These are phyloP conservation scores for Xylariaceae sp. DNA, from an alignment of 2,329 filamentous ascomycete genomes.

Conservation along the genomic window DNA sequence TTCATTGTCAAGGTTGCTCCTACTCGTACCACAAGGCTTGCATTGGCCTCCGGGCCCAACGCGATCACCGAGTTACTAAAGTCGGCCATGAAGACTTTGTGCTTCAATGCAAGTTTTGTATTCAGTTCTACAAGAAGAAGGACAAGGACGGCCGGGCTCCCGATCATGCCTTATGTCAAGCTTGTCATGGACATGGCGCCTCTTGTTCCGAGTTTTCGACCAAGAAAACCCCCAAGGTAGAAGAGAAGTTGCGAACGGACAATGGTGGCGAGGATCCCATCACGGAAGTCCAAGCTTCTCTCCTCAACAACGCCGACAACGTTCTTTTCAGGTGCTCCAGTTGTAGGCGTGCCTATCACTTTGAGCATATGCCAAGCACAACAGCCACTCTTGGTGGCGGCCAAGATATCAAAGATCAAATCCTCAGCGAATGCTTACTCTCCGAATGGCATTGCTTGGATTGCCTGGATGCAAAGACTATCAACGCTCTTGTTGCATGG, in stretches of 20 bases:
- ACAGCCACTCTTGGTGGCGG: constrained; percentile 37
- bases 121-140: constrained; percentile 66
- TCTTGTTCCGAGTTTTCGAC: constrained; percentile 74
- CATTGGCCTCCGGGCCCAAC: constrained; percentile 66
- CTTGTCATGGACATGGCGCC: constrained; percentile 62
- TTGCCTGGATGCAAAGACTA: constrained; percentile 66
- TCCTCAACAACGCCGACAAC: constrained; percentile 73
- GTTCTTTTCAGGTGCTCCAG: constrained; percentile 78
- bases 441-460: constrained; percentile 77
- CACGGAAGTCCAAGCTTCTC: constrained; percentile 55
- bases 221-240: constrained; percentile 71
- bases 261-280: constrained; percentile 79
- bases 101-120: constrained; percentile 84
- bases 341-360: constrained; percentile 80
- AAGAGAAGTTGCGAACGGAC: constrained; percentile 77
- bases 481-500: constrained; percentile 85
- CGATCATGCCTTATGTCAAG: constrained; percentile 67
- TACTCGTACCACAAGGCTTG: constrained; percentile 80
- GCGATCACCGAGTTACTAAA: constrained; percentile 92
- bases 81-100: constrained; percentile 74
- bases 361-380: constrained; percentile 70
- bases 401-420: constrained; percentile 54
- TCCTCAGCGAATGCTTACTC: constrained; percentile 67
- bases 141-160: constrained; percentile 75
- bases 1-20: constrained; percentile 91